Conservation (phyloP, 306 rosid species). For the Pyrus bretschneideri region DNA sequence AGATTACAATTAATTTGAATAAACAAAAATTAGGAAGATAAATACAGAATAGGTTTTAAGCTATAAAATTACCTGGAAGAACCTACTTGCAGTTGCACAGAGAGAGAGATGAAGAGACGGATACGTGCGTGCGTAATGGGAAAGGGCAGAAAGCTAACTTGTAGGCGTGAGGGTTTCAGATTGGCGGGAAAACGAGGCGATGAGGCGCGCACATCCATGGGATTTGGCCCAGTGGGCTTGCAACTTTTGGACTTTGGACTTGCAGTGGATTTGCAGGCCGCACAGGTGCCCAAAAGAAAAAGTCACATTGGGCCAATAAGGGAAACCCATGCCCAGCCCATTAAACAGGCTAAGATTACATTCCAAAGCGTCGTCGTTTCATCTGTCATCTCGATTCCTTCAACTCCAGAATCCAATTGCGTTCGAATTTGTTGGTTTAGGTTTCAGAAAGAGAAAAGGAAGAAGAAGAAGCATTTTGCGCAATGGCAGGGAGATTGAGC, state of each 20-base stretch:
- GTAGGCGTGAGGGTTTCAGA: no score
- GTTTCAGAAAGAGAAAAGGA: not conserved
- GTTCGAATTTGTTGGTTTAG: not conserved
- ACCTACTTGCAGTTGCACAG: not conserved
- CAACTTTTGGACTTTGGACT: no score
- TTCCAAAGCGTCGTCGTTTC: not conserved
- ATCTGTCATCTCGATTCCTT: not conserved
- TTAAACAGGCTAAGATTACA: not conserved
- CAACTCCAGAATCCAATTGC: not conserved
- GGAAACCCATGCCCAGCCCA: not conserved
- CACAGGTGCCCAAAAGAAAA: no score
- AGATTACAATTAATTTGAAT: no score
- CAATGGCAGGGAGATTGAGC: conserved; percentile 71
- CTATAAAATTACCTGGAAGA: no score
- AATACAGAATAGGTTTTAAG: not conserved
- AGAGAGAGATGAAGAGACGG: not conserved
- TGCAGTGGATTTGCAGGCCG: no score
- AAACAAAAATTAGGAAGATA: not conserved
- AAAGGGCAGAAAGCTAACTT: no score
- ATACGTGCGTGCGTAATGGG: no score
- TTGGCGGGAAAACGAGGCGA: no score
- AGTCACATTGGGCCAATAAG: not conserved
- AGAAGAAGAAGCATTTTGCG: not conserved
- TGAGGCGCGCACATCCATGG: no score
- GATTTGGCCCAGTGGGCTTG: no score